phyloP scores from a whole-genome alignment of 345 rosid genomes.

The Capsella bursapastoris region DNA sequence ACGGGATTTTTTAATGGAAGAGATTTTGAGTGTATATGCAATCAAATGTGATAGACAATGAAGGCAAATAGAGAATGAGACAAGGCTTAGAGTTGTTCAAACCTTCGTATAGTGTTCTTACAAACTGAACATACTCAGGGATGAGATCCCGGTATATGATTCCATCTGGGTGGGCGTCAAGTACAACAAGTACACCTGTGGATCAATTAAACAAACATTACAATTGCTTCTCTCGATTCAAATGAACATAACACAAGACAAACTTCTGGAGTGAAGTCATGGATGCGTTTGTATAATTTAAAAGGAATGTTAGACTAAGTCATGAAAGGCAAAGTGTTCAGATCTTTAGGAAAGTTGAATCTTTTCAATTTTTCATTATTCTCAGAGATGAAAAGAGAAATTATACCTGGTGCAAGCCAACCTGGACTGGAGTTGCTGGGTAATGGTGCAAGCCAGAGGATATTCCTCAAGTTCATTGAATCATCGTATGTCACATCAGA shows the following conservation, averaged over 20 bases:
- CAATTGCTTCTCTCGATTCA: neutral
- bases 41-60: neutral
- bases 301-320: conserved; percentile 3
- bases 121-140: conserved; percentile 69
- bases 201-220: neutral
- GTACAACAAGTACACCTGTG: conserved; percentile 77
- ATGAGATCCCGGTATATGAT: conserved; percentile 81
- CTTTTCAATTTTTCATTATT: conserved; percentile 12
- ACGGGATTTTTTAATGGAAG: neutral
- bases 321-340: neutral
- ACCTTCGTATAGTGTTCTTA: conserved; percentile 95
- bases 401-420: conserved; percentile 83
- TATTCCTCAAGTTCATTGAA: conserved; percentile 85
- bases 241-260: conserved; percentile 5
- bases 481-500: conserved; percentile 68
- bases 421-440: conserved; percentile 57
- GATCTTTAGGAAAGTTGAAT: neutral
- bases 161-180: conserved; percentile 88
- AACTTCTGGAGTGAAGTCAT: neutral
- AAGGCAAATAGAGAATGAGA: neutral
- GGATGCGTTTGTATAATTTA: too few species aligned
- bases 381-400: neutral
- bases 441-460: conserved; percentile 93
- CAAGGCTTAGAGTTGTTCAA: conserved; percentile 22
- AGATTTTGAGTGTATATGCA: neutral